Evolutionary conservation across 768 basidiomycete species (phyloP), one percentile per base, ranked within the genome.

Genomic region (Agaricus blazei): DNA sequence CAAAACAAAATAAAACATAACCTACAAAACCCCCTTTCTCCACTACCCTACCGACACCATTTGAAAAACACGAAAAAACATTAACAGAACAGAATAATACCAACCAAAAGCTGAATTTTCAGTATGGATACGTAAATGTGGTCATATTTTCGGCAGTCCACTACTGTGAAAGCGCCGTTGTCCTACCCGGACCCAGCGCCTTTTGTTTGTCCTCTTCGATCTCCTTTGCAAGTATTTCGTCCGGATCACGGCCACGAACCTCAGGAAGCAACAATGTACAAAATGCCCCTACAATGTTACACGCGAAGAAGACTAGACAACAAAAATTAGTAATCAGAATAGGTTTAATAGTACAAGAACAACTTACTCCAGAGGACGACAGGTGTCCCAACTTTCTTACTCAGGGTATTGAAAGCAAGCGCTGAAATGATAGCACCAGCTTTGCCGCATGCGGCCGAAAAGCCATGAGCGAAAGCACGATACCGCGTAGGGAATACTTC

Each of bases 401-500:
- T 78, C 29, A 90, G 74, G 1, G 76, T 71, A 68, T 87, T 88
- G 73, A 90, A 90, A 1, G 75, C 87, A 42, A 90, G 78, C 1
- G 85, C 83, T 9, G 85, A 83, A 59, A 90, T 78, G 73, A 92
- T 89, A 0, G 89, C 90, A 51, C 89, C 90, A 0, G 71, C 73
- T 65, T 92, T 91, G 19, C 90, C 90, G 40, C 70, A 71, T 0
- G 88, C 90, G 2, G 90, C 89, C 1, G 82, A 83, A 11, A 88
- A 70, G 28, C 90, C 90, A 64, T 90, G 89, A 12, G 88, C 88
- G 47, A 79, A 78, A 26, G 84, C 86, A 44, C 83, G 79, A 70
- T 82, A 89, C 37, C 83, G 75, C 1, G 90, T 91, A 0, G 89
- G 90, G 74, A 89, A 90, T 9, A 90, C 83, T 70, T 90, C 88